A percentile compares a stretch with the other conserved stretches of the same genome.
phyloP scores from a whole-genome alignment of 495 filamentous ascomycete genomes.

The Pseudevernia furfuracea region DNA sequence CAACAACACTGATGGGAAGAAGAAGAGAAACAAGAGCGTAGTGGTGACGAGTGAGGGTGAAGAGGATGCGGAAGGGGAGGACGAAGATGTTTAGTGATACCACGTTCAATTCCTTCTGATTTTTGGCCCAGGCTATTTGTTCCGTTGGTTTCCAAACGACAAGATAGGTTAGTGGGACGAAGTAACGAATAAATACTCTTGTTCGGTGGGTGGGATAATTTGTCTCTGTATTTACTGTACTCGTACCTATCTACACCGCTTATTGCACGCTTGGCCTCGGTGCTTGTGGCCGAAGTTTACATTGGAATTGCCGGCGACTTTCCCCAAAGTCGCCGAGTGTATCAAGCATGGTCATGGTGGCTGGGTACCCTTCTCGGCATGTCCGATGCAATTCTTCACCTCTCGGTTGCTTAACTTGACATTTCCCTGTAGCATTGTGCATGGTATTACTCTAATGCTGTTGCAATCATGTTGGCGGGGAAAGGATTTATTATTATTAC shows the following conservation, averaged over 20 bases:
- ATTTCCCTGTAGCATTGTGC: too few relatives aligned
- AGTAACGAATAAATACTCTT: background rate
- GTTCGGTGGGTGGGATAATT: background rate
- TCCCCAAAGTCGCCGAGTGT: background rate
- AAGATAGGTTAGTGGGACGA: background rate
- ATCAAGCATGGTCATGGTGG: too few relatives aligned
- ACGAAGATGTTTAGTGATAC: constrained; percentile 16
- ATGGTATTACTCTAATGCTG: too few relatives aligned
- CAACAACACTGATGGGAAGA: constrained; percentile 14
- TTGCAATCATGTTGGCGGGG: too few relatives aligned
- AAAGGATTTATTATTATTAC: too few relatives aligned
- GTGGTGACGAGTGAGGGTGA: constrained; percentile 12
- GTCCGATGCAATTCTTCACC: too few relatives aligned
- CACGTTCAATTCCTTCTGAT: background rate
- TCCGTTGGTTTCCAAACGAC: background rate
- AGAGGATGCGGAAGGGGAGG: constrained; percentile 18
- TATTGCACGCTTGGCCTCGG: background rate
- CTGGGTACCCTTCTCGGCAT: background rate
- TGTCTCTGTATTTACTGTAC: background rate
- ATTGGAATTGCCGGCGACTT: background rate
- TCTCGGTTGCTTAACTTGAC: too few relatives aligned
- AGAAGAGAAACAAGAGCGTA: constrained; percentile 18
- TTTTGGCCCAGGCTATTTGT: background rate
- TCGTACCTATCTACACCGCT: background rate
- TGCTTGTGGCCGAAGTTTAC: background rate